Evolutionary conservation across 257 asterid species (phyloP), one percentile per base, ranked within the genome.

Genomic region (Apocynum venetum): DNA sequence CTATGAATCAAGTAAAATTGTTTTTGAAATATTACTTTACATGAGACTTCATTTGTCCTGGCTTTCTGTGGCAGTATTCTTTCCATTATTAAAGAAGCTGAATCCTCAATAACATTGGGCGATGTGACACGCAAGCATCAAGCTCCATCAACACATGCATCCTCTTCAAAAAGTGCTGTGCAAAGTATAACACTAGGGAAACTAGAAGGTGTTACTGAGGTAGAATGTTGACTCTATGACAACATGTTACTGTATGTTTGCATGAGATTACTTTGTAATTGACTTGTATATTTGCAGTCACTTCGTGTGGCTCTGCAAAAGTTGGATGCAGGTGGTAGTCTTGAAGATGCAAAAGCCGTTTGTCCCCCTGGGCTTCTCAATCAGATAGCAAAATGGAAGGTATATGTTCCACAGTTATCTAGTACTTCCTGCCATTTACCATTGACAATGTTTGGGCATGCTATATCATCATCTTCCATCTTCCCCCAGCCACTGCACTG

Each of bases 301-400:
- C 57, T 93, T 66, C 90, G 79, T 61, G 90, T 93, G 61, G 98
- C 98, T 49, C 71, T 87, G 74, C 89, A 82, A 51, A 91, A 83
- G 83, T 64, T 95, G 81, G 91, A 91, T 7, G 88, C 73, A 31
- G 97, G 96, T 15, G 92, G 97, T 78, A 86, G 79, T 74, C 79
- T 92, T 74, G 89, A 85, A 84, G 97, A 93, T 85, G 98, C 99
- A 80, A 87, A 88, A 87, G 87, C 88, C 46, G 91, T 96, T 71
- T 93, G 98, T 78, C 93, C 88, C 77, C 87, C 88, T 35, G 89
- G 84, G 72, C 89, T 90, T 83, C 92, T 93, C 63, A 40, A 68
- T 69, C 98, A 93, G 88, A 86, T 96, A 74, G 68, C 60, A 76
- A 93, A 76, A 84, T 96, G 96, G 94, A 89, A 78, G 93, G 99